Percentiles rank a stretch among this genome's conserved stretches.
These are phyloP conservation scores for Abrus precatorius DNA, from an alignment of 306 rosid genomes.

Conservation along the genomic window DNA sequence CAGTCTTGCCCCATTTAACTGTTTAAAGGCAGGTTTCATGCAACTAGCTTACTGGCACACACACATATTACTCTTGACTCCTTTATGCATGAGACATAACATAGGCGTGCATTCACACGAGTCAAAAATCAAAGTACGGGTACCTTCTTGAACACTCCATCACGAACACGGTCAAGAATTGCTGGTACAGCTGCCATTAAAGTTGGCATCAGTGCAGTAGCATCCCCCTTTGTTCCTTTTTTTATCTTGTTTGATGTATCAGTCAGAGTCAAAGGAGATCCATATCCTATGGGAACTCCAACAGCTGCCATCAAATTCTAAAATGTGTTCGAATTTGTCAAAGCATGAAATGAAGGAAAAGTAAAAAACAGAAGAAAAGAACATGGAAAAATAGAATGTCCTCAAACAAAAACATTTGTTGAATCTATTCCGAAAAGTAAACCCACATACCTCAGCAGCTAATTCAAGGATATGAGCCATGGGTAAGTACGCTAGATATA, in stretches of 20 bases:
- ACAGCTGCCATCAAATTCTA: slow-evolving; percentile 81
- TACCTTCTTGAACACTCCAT: slow-evolving; percentile 93
- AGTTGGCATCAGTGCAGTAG: slow-evolving; percentile 74
- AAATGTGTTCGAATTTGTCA: slow-evolving; percentile 44
- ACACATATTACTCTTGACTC: neutral
- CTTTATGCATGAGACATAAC: neutral
- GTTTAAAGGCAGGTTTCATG: slow-evolving; percentile 19
- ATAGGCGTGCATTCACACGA: slow-evolving; percentile 29
- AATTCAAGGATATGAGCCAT: slow-evolving; percentile 95
- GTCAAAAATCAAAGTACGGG: slow-evolving; percentile 42
- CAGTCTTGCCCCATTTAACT: slow-evolving; percentile 13
- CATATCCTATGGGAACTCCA: slow-evolving; percentile 91
- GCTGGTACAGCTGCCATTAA: slow-evolving; percentile 92
- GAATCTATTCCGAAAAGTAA: slow-evolving; percentile 35
- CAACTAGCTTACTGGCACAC: slow-evolving; percentile 18
- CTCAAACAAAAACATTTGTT: slow-evolving; percentile 32
- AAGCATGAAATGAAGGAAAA: slow-evolving; percentile 14
- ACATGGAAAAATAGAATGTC: slow-evolving; percentile 3
- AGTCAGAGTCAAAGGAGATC: slow-evolving; percentile 86
- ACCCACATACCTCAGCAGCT: slow-evolving; percentile 80
- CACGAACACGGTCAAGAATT: slow-evolving; percentile 93
- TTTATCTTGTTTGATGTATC: slow-evolving; percentile 90
- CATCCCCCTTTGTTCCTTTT: slow-evolving; percentile 89
- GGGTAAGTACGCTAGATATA: slow-evolving; percentile 85
- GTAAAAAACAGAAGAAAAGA: neutral